Percentiles rank a stretch among this genome's conserved stretches.
Evolutionary conservation across 148 eudicot genomes (phyloP).

Genomic region (Beta vulgaris): DNA sequence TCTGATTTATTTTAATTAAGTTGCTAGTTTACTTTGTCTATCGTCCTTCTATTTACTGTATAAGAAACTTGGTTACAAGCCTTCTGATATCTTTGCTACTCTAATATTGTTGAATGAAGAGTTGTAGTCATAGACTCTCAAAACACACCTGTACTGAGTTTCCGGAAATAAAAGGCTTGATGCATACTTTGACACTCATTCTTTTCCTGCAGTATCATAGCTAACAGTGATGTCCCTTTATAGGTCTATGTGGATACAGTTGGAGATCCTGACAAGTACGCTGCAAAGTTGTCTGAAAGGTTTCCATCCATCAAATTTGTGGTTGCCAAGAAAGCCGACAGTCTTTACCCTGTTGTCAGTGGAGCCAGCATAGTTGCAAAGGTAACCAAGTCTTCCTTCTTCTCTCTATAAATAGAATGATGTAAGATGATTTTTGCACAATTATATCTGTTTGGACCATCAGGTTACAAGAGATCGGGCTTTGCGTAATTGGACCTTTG

Average conservation of each 20-base stretch:
- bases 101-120: neutral
- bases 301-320: slow-evolving; percentile 91
- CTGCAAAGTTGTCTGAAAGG: slow-evolving; percentile 59
- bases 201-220: neutral
- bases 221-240: slow-evolving; percentile 13
- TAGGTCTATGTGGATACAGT: slow-evolving; percentile 97
- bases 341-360: slow-evolving; percentile 98
- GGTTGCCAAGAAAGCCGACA: slow-evolving; percentile 98
- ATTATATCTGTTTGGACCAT: slow-evolving; percentile 5
- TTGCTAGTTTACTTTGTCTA: too few relatives aligned
- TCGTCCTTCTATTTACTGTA: too few relatives aligned
- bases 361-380: slow-evolving; percentile 99
- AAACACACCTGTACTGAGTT: neutral
- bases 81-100: too few relatives aligned
- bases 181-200: neutral
- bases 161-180: neutral
- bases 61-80: too few relatives aligned
- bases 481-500: slow-evolving; percentile 74
- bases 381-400: slow-evolving; percentile 36
- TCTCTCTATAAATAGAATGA: neutral
- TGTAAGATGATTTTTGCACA: slow-evolving; percentile 7
- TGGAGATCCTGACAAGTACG: slow-evolving; percentile 91
- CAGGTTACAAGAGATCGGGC: slow-evolving; percentile 95
- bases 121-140: neutral
- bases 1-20: too few relatives aligned